Conservation (phyloP, 78 protist species). For the Dictyostelium intermedium region DNA sequence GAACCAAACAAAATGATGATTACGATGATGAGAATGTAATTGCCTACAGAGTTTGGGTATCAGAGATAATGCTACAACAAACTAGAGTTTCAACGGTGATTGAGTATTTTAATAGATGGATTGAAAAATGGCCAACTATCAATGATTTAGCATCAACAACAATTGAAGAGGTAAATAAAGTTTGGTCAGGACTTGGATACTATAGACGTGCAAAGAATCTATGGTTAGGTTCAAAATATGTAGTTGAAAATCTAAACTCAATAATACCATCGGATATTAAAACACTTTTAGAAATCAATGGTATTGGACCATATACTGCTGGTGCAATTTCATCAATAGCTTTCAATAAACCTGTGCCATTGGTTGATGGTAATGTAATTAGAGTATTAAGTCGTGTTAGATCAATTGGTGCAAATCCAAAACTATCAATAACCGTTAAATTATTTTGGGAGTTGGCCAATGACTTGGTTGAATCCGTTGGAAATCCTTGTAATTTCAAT, state of each 20-base stretch:
- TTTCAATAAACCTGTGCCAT: constrained; percentile 13
- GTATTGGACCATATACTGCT: constrained; percentile 91
- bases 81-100: constrained; percentile 82
- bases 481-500: constrained; percentile 81
- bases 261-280: constrained; percentile 20
- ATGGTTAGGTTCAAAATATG: constrained; percentile 82
- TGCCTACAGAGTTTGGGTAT: constrained; percentile 90
- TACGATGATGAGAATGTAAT: background rate
- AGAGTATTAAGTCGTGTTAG: constrained; percentile 89
- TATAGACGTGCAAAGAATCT: constrained; percentile 87
- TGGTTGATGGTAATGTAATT: constrained; percentile 93
- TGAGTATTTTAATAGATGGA: constrained; percentile 79
- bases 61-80: constrained; percentile 95
- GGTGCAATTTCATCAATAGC: constrained; percentile 86
- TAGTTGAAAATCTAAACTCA: constrained; percentile 21
- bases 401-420: constrained; percentile 67
- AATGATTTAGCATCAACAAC: constrained; percentile 77
- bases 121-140: constrained; percentile 87
- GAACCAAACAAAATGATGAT: background rate
- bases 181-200: constrained; percentile 94
- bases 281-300: constrained; percentile 28
- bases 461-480: constrained; percentile 41
- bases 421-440: constrained; percentile 6
- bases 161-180: constrained; percentile 9
- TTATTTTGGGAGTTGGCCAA: constrained; percentile 64